A percentile compares a stretch with the other conserved stretches of the same genome.
phyloP scores from a whole-genome alignment of 2,329 filamentous ascomycete species.

The Xylaria sp. region DNA sequence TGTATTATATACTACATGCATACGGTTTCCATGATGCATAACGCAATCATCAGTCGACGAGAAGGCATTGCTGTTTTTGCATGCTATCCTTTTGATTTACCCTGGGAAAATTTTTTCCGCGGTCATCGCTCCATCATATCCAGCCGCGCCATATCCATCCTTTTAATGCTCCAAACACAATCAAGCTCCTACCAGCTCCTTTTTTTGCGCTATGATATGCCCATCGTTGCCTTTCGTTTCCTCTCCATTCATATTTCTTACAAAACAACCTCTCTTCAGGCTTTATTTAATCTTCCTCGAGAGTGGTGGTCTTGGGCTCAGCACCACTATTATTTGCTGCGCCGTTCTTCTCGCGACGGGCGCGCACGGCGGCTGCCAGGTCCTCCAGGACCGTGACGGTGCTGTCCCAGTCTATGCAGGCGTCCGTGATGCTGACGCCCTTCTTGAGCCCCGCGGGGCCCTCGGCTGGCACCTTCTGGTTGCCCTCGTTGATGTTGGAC shows the following conservation, averaged over 20 bases:
- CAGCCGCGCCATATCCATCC: constrained; percentile 21
- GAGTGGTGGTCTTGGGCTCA: constrained; percentile 56
- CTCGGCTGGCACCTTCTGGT: constrained; percentile 87
- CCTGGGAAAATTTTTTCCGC: background rate
- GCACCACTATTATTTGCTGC: constrained; percentile 48
- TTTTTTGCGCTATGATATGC: background rate
- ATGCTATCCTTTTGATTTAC: constrained; percentile 4
- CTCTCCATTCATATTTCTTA: background rate
- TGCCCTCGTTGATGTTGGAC: constrained; percentile 93
- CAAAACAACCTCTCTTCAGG: background rate
- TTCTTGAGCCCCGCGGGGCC: constrained; percentile 83
- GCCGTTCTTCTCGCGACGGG: constrained; percentile 70
- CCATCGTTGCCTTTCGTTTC: background rate
- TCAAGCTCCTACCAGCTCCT: constrained; percentile 1
- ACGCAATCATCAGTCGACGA: background rate
- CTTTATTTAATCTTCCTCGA: constrained; percentile 62
- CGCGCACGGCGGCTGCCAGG: constrained; percentile 83
- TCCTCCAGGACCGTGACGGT: constrained; percentile 86
- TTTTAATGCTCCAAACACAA: constrained; percentile 14
- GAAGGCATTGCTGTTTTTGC: background rate
- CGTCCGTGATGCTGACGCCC: constrained; percentile 94
- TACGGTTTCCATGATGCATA: background rate
- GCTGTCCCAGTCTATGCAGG: constrained; percentile 92
- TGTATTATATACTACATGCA: constrained; percentile 13
- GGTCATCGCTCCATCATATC: constrained; percentile 4